Evolutionary conservation across 2,329 filamentous ascomycete species (phyloP), one percentile per base, ranked within the genome.

Genomic region (Xylariaceae sp.): DNA sequence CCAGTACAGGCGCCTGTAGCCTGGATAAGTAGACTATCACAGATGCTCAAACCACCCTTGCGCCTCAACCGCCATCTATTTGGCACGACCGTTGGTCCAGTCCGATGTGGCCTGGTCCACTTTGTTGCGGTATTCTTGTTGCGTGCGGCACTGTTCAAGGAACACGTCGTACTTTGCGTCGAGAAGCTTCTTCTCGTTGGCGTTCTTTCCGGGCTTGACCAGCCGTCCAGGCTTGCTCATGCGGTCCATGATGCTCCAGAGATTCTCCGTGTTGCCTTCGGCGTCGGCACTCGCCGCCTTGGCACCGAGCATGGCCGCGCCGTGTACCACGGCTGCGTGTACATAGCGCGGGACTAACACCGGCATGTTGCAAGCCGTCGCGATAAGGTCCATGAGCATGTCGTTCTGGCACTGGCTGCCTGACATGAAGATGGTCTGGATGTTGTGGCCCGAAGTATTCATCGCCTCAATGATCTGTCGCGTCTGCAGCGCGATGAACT

Each of bases 231-330:
- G 83, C 70, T 95, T 94, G 65, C 85, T 94, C 81, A 95, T 92
- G 36, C 88, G 77, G 59, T 94, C 86, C 92, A 98, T 98, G 56
- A 98, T 95, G 47, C 79, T 76, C 92, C 92, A 98, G 41, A 98
- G 67, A 25, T 83, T 76, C 65, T 95, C 89, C 0, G 84, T 89
- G 51, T 81, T 80, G 28, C 86, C 85, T 8, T 83, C 72, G 24
- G 72, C 70, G 51, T 83, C 80, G 19, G 83, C 82, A 49, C 83
- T 92, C 5, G 90, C 92, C n/a, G 92, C 92, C 63, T 96, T 96
- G 38, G 88, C 92, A 24, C 92, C 92, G 16, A 98, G 72, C 90
- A 98, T 98, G 37, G 92, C 92, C 6, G 92, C 92, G n/a, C 92
- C 92, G 55, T 96, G 89, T 17, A 94, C 90, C 5, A 98, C 92